These are phyloP conservation scores for Yarrowia osloensis DNA, from an alignment of 805 yeast genomes.

Conservation along the genomic window DNA sequence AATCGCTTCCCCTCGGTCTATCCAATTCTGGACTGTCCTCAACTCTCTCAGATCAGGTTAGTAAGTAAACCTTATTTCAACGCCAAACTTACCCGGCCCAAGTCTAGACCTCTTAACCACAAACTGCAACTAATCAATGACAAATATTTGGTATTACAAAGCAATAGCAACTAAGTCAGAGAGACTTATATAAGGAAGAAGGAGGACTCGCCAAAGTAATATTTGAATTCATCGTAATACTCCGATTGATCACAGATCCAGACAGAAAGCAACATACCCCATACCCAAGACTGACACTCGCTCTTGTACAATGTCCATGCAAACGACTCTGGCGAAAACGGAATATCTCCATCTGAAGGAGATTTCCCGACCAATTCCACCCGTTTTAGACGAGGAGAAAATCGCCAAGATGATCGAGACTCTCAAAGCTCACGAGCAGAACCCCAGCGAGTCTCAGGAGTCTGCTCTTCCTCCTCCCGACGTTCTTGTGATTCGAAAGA, in stretches of 20 bases:
- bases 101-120: not conserved
- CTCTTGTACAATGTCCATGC: slow-evolving; percentile 55
- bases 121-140: not conserved
- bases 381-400: slow-evolving; percentile 72
- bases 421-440: slow-evolving; percentile 33
- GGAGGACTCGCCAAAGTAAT: too few relatives aligned
- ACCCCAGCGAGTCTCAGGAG: slow-evolving; percentile 39
- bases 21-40: too few relatives aligned
- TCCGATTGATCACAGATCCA: too few relatives aligned
- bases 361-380: slow-evolving; percentile 81
- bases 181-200: not conserved
- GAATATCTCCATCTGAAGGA: slow-evolving; percentile 64
- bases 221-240: too few relatives aligned
- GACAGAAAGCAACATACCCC: too few relatives aligned
- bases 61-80: too few relatives aligned
- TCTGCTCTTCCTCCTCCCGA: slow-evolving; percentile 74
- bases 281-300: too few relatives aligned
- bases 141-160: not conserved
- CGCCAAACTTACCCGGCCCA: not conserved
- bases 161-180: not conserved
- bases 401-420: slow-evolving; percentile 68
- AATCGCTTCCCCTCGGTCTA: too few relatives aligned
- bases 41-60: too few relatives aligned
- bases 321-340: slow-evolving; percentile 56
- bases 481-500: slow-evolving; percentile 65